These are phyloP conservation scores for Isabelozyma pseudorhagii DNA, from an alignment of 805 yeast species.

Conservation along the genomic window DNA sequence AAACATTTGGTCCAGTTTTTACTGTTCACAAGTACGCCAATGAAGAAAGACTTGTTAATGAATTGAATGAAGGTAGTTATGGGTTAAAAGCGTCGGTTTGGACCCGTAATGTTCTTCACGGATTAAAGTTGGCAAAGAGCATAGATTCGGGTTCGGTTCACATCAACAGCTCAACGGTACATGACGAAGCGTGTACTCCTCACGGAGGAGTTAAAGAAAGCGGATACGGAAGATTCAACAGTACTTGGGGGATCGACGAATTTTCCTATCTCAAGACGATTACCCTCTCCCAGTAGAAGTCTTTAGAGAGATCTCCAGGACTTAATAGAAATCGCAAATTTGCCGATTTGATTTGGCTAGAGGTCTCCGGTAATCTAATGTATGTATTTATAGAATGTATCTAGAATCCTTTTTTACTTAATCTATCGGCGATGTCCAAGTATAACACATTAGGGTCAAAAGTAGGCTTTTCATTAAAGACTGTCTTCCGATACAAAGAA, in stretches of 20 bases:
- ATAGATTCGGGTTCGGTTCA: constrained; percentile 42
- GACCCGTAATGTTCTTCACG: constrained; percentile 32
- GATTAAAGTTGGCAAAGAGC: constrained; percentile 27
- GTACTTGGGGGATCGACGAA: constrained; percentile 43
- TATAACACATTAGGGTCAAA: constrained; percentile 71
- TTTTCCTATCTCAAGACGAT: constrained; percentile 36
- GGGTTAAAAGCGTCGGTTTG: constrained; percentile 45
- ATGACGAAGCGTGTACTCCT: constrained; percentile 36
- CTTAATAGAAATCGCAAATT: no score
- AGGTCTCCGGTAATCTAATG: background rate
- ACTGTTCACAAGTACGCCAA: constrained; percentile 22
- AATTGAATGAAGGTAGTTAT: constrained; percentile 23
- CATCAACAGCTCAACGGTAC: constrained; percentile 29
- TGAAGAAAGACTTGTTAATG: constrained; percentile 12
- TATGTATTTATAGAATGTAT: background rate
- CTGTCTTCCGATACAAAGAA: constrained; percentile 27
- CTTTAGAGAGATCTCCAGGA: no score
- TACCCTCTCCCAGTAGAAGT: constrained; percentile 17
- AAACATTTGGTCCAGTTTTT: constrained; percentile 45
- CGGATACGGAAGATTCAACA: constrained; percentile 37
- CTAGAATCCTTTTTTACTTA: constrained; percentile 58
- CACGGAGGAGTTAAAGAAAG: constrained; percentile 45
- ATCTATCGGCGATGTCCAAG: constrained; percentile 59
- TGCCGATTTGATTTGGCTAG: no score
- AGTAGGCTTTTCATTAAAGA: constrained; percentile 30